Conservation (phyloP, 768 basidiomycete species). For the Mycena filopes region DNA sequence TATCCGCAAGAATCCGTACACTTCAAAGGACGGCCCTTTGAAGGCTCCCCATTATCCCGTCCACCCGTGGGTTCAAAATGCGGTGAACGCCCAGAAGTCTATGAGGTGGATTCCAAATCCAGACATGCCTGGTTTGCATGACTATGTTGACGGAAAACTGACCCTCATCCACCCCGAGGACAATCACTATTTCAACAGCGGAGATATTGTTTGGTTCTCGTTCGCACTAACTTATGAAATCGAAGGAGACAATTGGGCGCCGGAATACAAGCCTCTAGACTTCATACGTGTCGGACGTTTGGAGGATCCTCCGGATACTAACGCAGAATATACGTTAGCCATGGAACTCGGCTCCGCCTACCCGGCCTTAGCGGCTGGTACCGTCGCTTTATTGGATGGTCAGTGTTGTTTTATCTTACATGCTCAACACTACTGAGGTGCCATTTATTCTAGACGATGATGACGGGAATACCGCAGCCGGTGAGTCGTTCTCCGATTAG, state of each 20-base stretch:
- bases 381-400: neutral
- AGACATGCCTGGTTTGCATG: neutral
- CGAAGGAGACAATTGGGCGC: neutral
- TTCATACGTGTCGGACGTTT: neutral
- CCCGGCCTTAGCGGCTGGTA: neutral
- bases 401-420: neutral
- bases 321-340: neutral
- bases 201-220: conserved; percentile 7
- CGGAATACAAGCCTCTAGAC: conserved; percentile 5
- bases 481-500: no score
- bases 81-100: neutral
- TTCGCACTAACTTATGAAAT: conserved; percentile 1
- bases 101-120: neutral
- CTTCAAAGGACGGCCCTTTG: neutral
- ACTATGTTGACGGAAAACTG: conserved; percentile 1
- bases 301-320: neutral
- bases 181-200: neutral
- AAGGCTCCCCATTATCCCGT: neutral
- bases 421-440: no score
- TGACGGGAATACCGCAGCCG: no score
- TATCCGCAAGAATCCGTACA: neutral
- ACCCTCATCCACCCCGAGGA: neutral
- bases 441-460: no score
- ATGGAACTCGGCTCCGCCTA: neutral
- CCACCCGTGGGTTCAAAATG: neutral